Base-by-base conservation (phyloP, 1,284 basidiomycete species). In the Boletellus dicymbophilus region DNA sequence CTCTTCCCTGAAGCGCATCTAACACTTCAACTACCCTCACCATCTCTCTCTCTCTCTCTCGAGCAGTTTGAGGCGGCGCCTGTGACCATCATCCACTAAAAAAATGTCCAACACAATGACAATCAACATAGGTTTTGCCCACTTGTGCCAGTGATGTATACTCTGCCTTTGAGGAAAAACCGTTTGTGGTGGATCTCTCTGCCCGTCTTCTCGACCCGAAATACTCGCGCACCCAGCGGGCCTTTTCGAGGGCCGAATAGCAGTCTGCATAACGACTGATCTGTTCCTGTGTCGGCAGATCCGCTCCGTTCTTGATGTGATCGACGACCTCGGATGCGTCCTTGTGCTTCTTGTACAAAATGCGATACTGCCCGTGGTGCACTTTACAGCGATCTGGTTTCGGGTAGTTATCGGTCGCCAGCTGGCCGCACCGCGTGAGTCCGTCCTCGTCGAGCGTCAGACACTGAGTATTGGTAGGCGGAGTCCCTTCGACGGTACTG, bases 101-200 rank as follows among this genome's bases (percentile, higher is more conserved):
- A 13, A 6, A n/a, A 16, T 6, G 12, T 28, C 4, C 13, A 18
- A 20, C 10, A 18, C 16, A 13, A n/a, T 9, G 6, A 33, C 8
- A 8, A 26, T 39, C 20, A 16, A n/a, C 18, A 15, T 27, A n/a
- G 10, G 3, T n/a, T 18, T 7, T n/a, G n/a, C n/a, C n/a, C n/a
- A n/a, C n/a, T n/a, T 15, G 16, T 12, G 8, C 12, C 27, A 22
- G 16, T 15, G 8, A 30, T 25, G 10, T 21, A 4, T 3, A 54
- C 64, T 37, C n/a, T 33, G 49, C 66, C 55, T 53, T 65, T 65
- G n/a, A 68, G 39, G 33, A 65, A 65, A 51, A 69, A 68, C 3
- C 61, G 55, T 27, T 23, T 51, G 12, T 53, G 49, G 39, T 68
- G 62, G 22, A 67, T 54, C 4, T 64, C 54, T 28, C 68, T 48